Base-by-base conservation (phyloP, 192 early-diverging fungal species). In the Coemansia sp. region DNA sequence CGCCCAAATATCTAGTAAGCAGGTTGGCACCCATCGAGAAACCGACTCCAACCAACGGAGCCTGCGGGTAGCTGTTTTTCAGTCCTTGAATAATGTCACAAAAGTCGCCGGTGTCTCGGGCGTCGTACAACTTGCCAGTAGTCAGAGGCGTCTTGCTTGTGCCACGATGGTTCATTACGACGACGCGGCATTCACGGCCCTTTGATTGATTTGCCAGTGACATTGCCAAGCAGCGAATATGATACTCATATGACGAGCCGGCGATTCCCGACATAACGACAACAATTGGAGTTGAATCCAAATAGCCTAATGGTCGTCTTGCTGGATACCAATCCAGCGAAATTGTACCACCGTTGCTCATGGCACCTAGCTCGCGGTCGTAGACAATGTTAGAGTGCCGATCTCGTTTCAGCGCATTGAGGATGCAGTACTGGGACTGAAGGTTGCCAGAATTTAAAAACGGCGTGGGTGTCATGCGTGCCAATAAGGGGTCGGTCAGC, bases 251-350 rank as follows among this genome's bases (percentile, higher is more conserved):
- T 14, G 88, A 90, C 30, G 91, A 91, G 32, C 95, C 95, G 4
- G 91, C 93, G 26, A 96, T 72, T 16, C 95, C 93, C 64, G 95
- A 91, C 16, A 92, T 74, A 16, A 93, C 82, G 3, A 96, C 86
- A 21, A 92, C 64, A 21, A 87, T 91, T 2, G 93, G 92, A 11
- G 4, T 23, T 11, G 19, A 10, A 23, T 52, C 23, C 6, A 21
- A 19, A 82, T 86, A 40, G 79, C 71, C 30, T 76, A 72, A 8
- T 78, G 65, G 47, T 78, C 82, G 53, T 78, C 77, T 7, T 73
- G 70, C 58, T 6, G 90, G 91, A 10, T 86, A 77, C 93, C 92
- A 96, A 75, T 96, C 93, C 13, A 95, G 66, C 1, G 93, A 78
- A 42, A 93, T 66, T 35, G 87, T 83, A 26, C 95, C 95, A 17